Evolutionary conservation across 2,329 filamentous ascomycete species (phyloP), one percentile per base, ranked within the genome.

Genomic region (Metarhizium robertsii): DNA sequence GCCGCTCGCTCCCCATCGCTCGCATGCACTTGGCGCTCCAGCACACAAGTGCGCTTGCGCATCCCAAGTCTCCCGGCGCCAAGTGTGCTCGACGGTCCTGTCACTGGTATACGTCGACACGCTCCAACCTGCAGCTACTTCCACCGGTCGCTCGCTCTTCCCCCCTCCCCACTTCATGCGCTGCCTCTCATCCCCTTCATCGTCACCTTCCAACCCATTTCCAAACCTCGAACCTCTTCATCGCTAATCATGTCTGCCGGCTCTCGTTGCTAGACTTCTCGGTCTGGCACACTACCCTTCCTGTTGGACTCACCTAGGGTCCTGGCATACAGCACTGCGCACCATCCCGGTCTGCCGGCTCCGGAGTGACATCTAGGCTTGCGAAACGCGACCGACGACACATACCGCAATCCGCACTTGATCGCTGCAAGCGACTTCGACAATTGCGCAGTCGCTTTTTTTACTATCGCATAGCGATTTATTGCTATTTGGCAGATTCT

Each of bases 201-300:
- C 60, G 56, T 52, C 53, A 50, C 52, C 53, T 38, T 18, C 29
- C 43, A 49, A 40, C 13, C 38, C 51, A 25, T 34, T 14, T 53
- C 34, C 18, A 29, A 48, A 45, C 50, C 18, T 18, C 7, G 45
- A 45, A 42, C 20, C 14, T 20, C 30, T 45, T 50, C 32, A 58
- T 50, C 50, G 54, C 58, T 51, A 55, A 56, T 60, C 52, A 64
- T 64, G 62, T 55, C 61, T 54, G 52, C 54, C 58, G 53, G 42
- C 46, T 55, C 55, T 53, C 54, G 53, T 57, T 62, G 60, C 62
- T 65, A 65, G 62, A 62, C 61, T 32, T 57, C 50, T 50, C 50
- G 5, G 59, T 61, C 62, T 62, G 57, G 63, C 62, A 32, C 56
- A 48, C 58, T 57, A 54, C 61, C 62, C 58, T 60, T 58, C 59